Base-by-base conservation (phyloP, 192 early-diverging fungal species). In the Radiomyces spectabilis region DNA sequence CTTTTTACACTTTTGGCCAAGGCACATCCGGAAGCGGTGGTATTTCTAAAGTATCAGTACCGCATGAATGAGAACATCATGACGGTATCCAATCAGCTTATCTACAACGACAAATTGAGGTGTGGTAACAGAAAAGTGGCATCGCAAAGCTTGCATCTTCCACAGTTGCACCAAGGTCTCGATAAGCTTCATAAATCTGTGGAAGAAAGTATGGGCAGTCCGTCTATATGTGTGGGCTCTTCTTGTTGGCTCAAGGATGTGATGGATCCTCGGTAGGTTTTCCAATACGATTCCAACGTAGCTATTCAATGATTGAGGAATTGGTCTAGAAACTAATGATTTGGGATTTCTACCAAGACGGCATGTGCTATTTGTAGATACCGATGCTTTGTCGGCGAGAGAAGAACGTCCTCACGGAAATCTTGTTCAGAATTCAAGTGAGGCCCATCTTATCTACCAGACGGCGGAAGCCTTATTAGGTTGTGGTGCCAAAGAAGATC, bases 11-110 rank as follows among this genome's bases (percentile, higher is more conserved):
- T 73, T 4, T 71, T 98, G 2, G 85, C 85, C 15, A 88, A 94
- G 48, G 78, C 77, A 4, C 85, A 95, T 52, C 93, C 95, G 0
- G 65, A 82, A 21, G 72, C 92, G 0, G 81, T 95, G 16, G 76
- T 76, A 8, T 78, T 69, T 26, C 69, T 98, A 25, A 74, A 82
- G 48, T 77, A 82, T 50, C 95, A 98, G 58, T 98, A 96, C 57
- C 85, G 95, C 19, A 96, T 98, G 95, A 91, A 87, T 65, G 59
- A 75, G 18, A 93, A 92, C 27, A 88, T 98, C 34, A 93, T 95
- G 89, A 59, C 68, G 15, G 66, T 96, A 4, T 79, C 86, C 10
- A 98, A 96, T 61, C 65, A 69, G 9, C 63, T 95, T 2, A 83
- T 96, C 9, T 98, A 98, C 54, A 77, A 87, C 61, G 68, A 83